Evolutionary conservation across 108 stramenopile species (phyloP).

Genomic region (Epithemia pelagica): DNA sequence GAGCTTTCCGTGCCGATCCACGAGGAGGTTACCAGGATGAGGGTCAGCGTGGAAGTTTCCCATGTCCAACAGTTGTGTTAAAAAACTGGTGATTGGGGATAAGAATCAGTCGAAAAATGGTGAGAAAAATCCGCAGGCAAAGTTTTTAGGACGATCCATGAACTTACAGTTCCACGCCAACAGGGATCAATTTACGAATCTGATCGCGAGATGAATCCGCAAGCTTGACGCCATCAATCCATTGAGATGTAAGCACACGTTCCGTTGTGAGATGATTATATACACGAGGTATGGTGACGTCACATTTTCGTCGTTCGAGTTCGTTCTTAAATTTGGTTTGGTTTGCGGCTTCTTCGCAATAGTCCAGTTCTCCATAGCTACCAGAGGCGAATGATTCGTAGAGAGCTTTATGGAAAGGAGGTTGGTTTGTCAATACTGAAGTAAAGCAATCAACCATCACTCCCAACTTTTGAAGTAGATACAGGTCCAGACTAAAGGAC

Average conservation of each 20-base stretch:
- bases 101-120: too few species aligned
- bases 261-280: conserved; percentile 72
- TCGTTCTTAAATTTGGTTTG: conserved; percentile 76
- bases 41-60: conserved; percentile 83
- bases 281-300: conserved; percentile 62
- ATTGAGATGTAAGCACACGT: conserved; percentile 89
- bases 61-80: conserved; percentile 81
- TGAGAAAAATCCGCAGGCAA: too few species aligned
- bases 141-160: too few species aligned
- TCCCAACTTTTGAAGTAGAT: conserved; percentile 51
- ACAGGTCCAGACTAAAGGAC: conserved; percentile 76
- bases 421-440: conserved; percentile 53
- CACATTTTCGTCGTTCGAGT: conserved; percentile 16
- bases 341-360: conserved; percentile 87
- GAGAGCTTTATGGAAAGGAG: conserved; percentile 38
- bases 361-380: conserved; percentile 91
- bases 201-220: conserved; percentile 43
- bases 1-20: conserved; percentile 45
- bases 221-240: conserved; percentile 80
- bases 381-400: conserved; percentile 39
- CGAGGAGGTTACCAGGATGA: conserved; percentile 64
- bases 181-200: conserved; percentile 66
- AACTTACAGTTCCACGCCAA: conserved; percentile 64
- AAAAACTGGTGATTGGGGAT: conserved; percentile 27
- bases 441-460: conserved; percentile 48